These are phyloP conservation scores for Middelhovenomyces tepae DNA, from an alignment of 805 yeast genomes.

Conservation along the genomic window DNA sequence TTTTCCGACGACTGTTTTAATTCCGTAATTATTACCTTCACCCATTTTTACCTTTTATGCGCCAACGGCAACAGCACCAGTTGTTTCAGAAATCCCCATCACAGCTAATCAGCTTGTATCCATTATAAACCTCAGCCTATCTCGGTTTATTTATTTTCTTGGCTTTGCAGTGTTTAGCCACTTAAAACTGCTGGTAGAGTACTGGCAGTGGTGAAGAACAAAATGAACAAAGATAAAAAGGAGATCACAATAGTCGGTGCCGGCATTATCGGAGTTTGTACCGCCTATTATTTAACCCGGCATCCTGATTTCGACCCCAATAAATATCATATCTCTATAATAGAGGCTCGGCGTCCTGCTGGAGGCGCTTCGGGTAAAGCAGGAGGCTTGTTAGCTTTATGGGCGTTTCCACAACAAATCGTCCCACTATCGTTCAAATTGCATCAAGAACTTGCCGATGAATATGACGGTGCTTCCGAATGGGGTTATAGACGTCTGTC, in stretches of 20 bases:
- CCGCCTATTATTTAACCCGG: conserved; percentile 77
- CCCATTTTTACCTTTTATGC: too few relatives aligned
- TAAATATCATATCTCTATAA: conserved; percentile 69
- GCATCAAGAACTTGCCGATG: conserved; percentile 73
- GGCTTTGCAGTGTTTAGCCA: too few relatives aligned
- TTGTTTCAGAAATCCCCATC: too few relatives aligned
- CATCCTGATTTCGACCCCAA: conserved; percentile 72
- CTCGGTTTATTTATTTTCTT: too few relatives aligned
- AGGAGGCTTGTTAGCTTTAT: conserved; percentile 86
- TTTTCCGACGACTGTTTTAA: too few relatives aligned
- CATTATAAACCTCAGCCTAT: too few relatives aligned
- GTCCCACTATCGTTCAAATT: conserved; percentile 81
- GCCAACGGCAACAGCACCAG: too few relatives aligned
- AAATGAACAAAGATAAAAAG: conserved; percentile 1
- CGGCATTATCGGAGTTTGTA: conserved; percentile 92
- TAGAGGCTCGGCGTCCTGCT: conserved; percentile 88
- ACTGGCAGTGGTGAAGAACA: neutral
- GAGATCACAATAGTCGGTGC: conserved; percentile 36
- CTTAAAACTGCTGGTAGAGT: too few relatives aligned
- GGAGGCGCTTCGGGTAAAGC: conserved; percentile 98
- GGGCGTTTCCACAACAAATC: conserved; percentile 96
- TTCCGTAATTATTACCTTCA: too few relatives aligned
- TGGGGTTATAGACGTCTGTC: conserved; percentile 93
- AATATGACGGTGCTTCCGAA: conserved; percentile 70
- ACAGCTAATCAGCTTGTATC: too few relatives aligned